Conservation (phyloP, 371 early-diverging fungal genomes). For the Catenaria anguillulae region DNA sequence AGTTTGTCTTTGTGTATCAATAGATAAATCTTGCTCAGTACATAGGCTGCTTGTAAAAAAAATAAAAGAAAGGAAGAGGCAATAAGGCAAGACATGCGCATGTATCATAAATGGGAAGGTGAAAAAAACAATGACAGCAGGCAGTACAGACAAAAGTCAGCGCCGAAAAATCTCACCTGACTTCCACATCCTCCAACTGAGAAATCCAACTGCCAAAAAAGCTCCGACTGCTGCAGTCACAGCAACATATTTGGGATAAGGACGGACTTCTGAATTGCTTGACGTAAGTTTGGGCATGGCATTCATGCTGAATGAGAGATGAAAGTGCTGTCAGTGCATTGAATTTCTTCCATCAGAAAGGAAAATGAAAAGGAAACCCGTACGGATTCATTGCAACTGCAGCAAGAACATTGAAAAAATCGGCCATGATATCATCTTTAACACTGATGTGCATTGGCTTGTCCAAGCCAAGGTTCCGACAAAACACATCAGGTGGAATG, state of each 20-base stretch:
- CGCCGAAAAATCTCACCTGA: no score
- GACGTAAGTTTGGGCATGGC: background rate
- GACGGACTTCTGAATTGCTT: background rate
- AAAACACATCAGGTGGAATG: constrained; percentile 83
- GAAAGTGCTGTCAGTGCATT: background rate
- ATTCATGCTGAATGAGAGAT: background rate
- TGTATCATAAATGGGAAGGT: no score
- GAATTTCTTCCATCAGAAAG: background rate
- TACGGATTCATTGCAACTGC: constrained; percentile 74
- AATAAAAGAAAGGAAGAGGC: no score
- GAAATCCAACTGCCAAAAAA: background rate
- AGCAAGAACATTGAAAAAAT: constrained; percentile 68
- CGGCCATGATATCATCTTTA: constrained; percentile 65
- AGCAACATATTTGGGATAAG: background rate
- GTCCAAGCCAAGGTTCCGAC: constrained; percentile 62
- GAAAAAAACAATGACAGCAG: no score
- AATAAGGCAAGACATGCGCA: no score
- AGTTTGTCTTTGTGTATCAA: no score
- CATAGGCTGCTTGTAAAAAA: no score
- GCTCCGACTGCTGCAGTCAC: constrained; percentile 1
- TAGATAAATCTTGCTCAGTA: no score
- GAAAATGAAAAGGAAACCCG: background rate
- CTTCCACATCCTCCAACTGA: no score
- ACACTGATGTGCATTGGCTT: constrained; percentile 80
- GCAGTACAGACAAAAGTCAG: no score